Base-by-base conservation (phyloP, 306 rosid genomes). In the Lagenaria siceraria region DNA sequence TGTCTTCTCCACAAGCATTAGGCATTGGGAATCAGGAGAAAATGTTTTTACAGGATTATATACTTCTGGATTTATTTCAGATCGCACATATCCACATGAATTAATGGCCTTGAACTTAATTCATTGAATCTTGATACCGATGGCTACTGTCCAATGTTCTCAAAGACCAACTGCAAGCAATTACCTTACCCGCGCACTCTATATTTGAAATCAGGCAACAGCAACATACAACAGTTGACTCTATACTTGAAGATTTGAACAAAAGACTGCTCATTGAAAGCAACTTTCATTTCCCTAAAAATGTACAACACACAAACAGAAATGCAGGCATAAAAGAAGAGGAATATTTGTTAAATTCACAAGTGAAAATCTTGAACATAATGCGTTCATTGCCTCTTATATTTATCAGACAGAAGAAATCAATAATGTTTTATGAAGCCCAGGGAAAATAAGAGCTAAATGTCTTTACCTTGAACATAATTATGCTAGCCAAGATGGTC, bases 401-500 rank as follows among this genome's bases (percentile, higher is more conserved):
- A 42, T 42, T 69, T 24, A 69, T 43, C 75, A 24, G 56, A 22
- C 75, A 0, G n/a, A 13, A 43, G 54, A 40, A 69, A 24, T 42
- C 22, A 24, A 69, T 18, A 27, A 51, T 27, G 48, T 15, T 18
- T 73, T 9, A 33, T 73, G 60, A 53, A 74, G 48, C 48, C 9
- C 17, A 29, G 27, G 62, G 0, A 29, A 53, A 74, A 52, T 18
- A 49, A 51, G 25, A 31, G 63, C 48, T 25, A 31, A 71, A 29
- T 2, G 62, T 69, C 27, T 27, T 74, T 53, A 74, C 77, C 77
- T 74, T 74, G 31, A 74, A 74, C 77, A 74, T 74, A 49, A 74
- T 74, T 49, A 74, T 33, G 77, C 77, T 74, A 33, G 77, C 77
- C 63, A 74, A 74, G 53, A 74, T 74, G 77, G 77, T 74, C 48